Evolutionary conservation across 305 asterid genomes (phyloP).

Genomic region (Fraxinus nigra): DNA sequence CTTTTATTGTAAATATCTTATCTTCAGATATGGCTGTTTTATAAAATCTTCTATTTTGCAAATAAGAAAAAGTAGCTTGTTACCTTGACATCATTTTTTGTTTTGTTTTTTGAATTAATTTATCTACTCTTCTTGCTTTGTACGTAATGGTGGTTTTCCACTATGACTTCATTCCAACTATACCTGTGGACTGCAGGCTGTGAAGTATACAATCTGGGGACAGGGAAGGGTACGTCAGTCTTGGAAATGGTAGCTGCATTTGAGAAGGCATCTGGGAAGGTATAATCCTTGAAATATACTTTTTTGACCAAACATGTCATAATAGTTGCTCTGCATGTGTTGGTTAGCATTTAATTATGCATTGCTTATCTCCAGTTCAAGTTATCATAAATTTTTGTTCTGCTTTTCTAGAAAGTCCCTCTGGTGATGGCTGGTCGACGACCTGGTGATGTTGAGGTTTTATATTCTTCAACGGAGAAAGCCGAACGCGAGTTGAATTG

Average conservation of each 20-base stretch:
- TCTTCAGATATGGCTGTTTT: neutral
- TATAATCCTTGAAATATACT: neutral
- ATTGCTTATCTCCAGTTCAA: neutral
- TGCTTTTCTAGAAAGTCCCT: conserved; percentile 38
- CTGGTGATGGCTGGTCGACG: conserved; percentile 59
- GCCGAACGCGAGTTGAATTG: conserved; percentile 74
- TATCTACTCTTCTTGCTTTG: neutral
- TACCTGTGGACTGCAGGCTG: conserved; percentile 29
- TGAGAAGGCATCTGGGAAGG: conserved; percentile 56
- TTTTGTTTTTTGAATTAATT: neutral
- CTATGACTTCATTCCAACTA: neutral
- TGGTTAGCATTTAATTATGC: neutral
- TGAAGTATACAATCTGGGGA: conserved; percentile 47
- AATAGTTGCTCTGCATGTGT: neutral
- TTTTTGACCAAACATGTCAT: neutral
- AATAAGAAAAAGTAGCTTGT: neutral
- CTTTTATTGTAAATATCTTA: neutral
- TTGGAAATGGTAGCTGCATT: conserved; percentile 55
- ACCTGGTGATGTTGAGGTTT: conserved; percentile 86
- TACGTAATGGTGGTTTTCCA: neutral
- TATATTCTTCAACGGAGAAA: conserved; percentile 63
- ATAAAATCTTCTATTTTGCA: neutral
- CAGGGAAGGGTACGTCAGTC: conserved; percentile 54
- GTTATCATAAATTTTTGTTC: neutral
- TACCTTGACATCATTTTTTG: neutral